These are phyloP conservation scores for Asterella californica DNA, from an alignment of 225 moss, liverwort and hornwort species.

Conservation along the genomic window DNA sequence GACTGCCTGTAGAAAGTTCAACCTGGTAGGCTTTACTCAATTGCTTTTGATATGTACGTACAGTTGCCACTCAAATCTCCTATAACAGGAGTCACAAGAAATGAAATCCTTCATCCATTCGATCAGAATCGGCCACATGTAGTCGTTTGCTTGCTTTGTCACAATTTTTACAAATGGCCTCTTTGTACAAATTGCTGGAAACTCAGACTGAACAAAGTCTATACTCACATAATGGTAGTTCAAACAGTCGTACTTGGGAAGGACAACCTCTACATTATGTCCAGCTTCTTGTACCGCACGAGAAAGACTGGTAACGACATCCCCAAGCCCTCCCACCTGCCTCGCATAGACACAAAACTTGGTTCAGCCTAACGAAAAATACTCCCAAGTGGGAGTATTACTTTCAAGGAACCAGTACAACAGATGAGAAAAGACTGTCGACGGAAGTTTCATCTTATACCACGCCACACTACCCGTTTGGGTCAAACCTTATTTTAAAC, in stretches of 20 bases:
- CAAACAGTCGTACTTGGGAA: conserved; percentile 48
- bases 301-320: conserved; percentile 46
- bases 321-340: conserved; percentile 51
- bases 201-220: neutral
- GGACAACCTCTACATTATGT: conserved; percentile 36
- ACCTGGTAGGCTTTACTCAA: too few species aligned
- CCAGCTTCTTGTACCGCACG: conserved; percentile 43
- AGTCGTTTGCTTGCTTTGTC: neutral
- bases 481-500: neutral
- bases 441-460: neutral
- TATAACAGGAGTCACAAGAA: too few species aligned
- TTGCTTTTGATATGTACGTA: too few species aligned
- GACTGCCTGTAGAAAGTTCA: neutral
- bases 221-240: conserved; percentile 39
- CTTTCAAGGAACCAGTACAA: neutral
- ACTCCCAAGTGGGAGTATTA: too few species aligned
- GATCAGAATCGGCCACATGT: neutral
- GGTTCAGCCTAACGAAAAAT: neutral
- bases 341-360: neutral
- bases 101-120: too few species aligned
- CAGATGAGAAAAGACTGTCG: neutral
- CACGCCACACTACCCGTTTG: neutral
- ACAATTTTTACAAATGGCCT: neutral
- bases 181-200: neutral
- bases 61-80: too few species aligned